A percentile compares a stretch with the other conserved stretches of the same genome.
phyloP scores from a whole-genome alignment of 2,329 filamentous ascomycete species.

The Aspergillus sp. region DNA sequence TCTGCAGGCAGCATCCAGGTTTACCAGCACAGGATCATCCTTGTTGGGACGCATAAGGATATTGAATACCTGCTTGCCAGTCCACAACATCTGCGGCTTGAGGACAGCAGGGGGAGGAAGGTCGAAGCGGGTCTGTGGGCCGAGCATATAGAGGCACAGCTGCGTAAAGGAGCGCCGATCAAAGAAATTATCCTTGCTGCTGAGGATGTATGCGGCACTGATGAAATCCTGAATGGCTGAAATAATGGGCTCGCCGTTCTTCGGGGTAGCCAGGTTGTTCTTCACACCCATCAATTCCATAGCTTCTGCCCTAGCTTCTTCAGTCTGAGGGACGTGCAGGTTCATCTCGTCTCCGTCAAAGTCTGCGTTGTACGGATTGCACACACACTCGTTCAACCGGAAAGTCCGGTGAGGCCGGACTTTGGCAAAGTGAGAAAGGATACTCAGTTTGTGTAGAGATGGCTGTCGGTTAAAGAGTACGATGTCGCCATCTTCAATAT shows the following conservation, averaged over 20 bases:
- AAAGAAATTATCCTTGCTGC: constrained; percentile 89
- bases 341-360: constrained; percentile 99
- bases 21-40: constrained; percentile 77
- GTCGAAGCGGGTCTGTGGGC: constrained; percentile 73
- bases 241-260: constrained; percentile 97
- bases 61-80: constrained; percentile 94
- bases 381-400: constrained; percentile 95
- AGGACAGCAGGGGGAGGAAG: constrained; percentile 83
- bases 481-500: constrained; percentile 92
- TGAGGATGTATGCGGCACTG: constrained; percentile 86
- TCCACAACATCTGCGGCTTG: constrained; percentile 87
- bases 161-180: constrained; percentile 86
- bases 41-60: constrained; percentile 87
- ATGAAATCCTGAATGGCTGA: constrained; percentile 99
- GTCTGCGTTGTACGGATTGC: constrained; percentile 97
- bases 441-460: constrained; percentile 96
- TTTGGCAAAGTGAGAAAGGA: constrained; percentile 92
- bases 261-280: constrained; percentile 91
- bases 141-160: constrained; percentile 91
- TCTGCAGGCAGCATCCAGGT: constrained; percentile 89
- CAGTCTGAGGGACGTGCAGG: constrained; percentile 93
- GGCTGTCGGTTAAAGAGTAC: constrained; percentile 98
- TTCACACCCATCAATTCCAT: constrained; percentile 98
- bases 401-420: constrained; percentile 95
- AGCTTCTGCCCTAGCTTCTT: constrained; percentile 92